Conservation (phyloP, 1,284 basidiomycete genomes). For the Agroathelia rolfsii region DNA sequence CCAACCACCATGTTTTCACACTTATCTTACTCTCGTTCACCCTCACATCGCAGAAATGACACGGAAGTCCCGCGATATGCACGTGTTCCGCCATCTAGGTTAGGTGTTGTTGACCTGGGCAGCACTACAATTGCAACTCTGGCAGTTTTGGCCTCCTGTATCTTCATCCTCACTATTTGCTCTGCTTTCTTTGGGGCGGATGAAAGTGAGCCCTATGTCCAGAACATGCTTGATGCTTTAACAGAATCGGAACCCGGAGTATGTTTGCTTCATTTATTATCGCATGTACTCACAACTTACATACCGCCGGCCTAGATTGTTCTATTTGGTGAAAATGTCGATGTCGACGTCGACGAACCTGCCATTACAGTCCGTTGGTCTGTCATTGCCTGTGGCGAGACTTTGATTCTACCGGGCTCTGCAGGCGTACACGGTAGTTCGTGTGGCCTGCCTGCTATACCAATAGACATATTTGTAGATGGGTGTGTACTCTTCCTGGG, state of each 20-base stretch:
- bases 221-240: slow-evolving; percentile 29
- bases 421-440: slow-evolving; percentile 31
- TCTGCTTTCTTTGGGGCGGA: slow-evolving; percentile 39
- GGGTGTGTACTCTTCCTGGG: slow-evolving; percentile 25
- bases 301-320: no score
- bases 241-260: slow-evolving; percentile 37
- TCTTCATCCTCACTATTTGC: slow-evolving; percentile 39
- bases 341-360: slow-evolving; percentile 50
- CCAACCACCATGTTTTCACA: no score
- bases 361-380: slow-evolving; percentile 47
- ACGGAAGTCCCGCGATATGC: no score
- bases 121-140: no score
- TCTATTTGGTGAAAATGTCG: slow-evolving; percentile 44
- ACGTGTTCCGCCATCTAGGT: no score
- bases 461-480: slow-evolving; percentile 39
- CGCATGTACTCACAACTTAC: no score
- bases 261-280: no score
- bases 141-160: no score
- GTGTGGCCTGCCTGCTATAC: slow-evolving; percentile 37
- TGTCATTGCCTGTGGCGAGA: slow-evolving; percentile 41
- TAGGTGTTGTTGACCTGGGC: no score
- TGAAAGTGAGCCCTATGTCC: slow-evolving; percentile 31
- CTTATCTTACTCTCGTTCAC: no score
- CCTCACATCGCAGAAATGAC: no score
- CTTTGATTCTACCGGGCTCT: slow-evolving; percentile 37